Conservation (phyloP, 192 early-diverging fungal species). For the Glomus cerebriforme region DNA sequence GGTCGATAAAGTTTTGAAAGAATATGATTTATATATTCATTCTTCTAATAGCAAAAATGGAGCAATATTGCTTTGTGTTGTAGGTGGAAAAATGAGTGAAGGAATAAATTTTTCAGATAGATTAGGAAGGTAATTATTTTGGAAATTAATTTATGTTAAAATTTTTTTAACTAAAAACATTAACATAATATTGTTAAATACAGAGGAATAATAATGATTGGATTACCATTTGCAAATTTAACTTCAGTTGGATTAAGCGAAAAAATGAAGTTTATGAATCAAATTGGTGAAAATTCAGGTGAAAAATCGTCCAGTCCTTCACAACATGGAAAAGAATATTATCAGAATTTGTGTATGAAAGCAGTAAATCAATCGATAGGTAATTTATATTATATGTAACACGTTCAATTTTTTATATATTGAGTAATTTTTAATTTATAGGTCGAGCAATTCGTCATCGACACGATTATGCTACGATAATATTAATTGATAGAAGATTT, state of each 20-base stretch:
- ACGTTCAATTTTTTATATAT: background rate
- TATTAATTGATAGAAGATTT: constrained; percentile 80
- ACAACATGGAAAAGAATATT: constrained; percentile 58
- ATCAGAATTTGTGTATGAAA: constrained; percentile 74
- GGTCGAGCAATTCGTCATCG: constrained; percentile 92
- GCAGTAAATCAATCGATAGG: constrained; percentile 79
- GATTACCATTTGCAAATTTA: constrained; percentile 84
- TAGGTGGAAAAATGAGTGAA: constrained; percentile 90
- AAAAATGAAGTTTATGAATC: constrained; percentile 68
- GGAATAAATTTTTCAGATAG: constrained; percentile 92
- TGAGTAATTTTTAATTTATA: constrained; percentile 24
- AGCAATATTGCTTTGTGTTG: constrained; percentile 84
- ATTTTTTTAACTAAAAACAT: background rate
- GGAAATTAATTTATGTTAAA: background rate
- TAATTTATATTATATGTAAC: constrained; percentile 55
- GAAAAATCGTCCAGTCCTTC: constrained; percentile 36
- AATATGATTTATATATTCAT: constrained; percentile 60
- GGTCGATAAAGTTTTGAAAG: constrained; percentile 60
- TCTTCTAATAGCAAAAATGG: constrained; percentile 49
- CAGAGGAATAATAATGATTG: constrained; percentile 79
- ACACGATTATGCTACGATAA: constrained; percentile 82
- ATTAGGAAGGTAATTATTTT: constrained; percentile 57
- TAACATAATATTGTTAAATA: background rate
- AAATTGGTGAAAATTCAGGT: background rate
- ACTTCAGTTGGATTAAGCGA: constrained; percentile 75